Percentiles rank a stretch among this genome's conserved stretches.
Conservation (phyloP, 2,329 filamentous ascomycete genomes). For the Alternaria viburni region DNA sequence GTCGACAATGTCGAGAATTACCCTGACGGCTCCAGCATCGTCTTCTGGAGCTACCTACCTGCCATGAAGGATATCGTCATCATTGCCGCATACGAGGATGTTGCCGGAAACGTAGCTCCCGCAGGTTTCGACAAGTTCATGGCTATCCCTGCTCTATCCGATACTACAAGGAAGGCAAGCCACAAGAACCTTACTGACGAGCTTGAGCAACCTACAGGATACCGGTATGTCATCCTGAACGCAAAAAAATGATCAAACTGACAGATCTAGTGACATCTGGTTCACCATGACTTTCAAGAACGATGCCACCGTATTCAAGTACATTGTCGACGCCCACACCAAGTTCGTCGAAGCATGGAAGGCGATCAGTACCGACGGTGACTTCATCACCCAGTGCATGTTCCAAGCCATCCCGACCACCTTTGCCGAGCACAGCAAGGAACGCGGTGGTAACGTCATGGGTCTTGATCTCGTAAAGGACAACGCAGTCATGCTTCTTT, state of each 20-base stretch:
- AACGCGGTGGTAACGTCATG: constrained; percentile 35
- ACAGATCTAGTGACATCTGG: constrained; percentile 25
- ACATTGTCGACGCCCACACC: constrained; percentile 29
- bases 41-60: constrained; percentile 33
- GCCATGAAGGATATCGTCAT: constrained; percentile 23
- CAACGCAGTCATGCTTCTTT: constrained; percentile 31
- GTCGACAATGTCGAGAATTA: constrained; percentile 33
- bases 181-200: constrained; percentile 33
- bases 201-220: constrained; percentile 32
- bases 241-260: neutral
- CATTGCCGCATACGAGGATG: constrained; percentile 28
- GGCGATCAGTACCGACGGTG: constrained; percentile 6
- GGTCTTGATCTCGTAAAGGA: constrained; percentile 25
- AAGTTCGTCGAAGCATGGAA: constrained; percentile 28
- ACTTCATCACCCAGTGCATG: constrained; percentile 35
- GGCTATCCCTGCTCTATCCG: constrained; percentile 21
- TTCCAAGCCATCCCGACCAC: constrained; percentile 28
- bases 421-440: constrained; percentile 24
- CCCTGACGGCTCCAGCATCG: constrained; percentile 25
- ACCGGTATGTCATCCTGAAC: constrained; percentile 16
- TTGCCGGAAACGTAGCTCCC: constrained; percentile 23
- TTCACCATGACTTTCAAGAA: constrained; percentile 36
- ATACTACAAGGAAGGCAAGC: constrained; percentile 26
- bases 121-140: constrained; percentile 27
- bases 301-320: constrained; percentile 16